phyloP scores from a whole-genome alignment of 345 rosid genomes.

The Alliaria petiolata region DNA sequence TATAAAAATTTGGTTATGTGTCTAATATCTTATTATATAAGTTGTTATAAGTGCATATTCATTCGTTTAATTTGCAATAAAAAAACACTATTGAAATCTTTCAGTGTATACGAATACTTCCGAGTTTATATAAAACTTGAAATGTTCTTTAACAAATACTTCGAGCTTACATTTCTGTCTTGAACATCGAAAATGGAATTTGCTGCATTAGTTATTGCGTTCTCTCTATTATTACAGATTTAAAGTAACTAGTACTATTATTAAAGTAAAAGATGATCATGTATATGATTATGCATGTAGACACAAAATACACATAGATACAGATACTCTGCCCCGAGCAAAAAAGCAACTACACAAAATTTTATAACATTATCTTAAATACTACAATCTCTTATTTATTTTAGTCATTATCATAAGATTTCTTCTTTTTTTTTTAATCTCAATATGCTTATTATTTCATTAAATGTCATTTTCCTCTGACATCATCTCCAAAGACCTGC shows the following conservation, averaged over 20 bases:
- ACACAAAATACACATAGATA: constrained; percentile 23
- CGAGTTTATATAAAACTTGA: too few relatives aligned
- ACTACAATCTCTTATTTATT: constrained; percentile 3
- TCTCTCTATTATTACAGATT: neutral
- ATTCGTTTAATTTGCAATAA: neutral
- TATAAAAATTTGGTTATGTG: neutral
- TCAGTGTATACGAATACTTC: too few relatives aligned
- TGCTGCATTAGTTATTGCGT: neutral
- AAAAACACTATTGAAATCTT: neutral
- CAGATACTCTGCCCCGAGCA: constrained; percentile 5
- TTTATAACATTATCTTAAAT: constrained; percentile 1
- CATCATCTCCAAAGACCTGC: constrained; percentile 71
- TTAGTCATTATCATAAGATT: constrained; percentile 22
- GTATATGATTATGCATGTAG: constrained; percentile 27
- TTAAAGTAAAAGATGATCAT: neutral
- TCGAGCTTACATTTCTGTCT: too few relatives aligned
- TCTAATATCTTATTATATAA: neutral
- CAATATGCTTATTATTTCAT: constrained; percentile 9
- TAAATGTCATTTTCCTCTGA: constrained; percentile 38
- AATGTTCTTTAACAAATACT: too few relatives aligned
- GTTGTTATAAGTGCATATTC: neutral
- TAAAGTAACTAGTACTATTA: neutral
- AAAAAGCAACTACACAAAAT: constrained; percentile 21
- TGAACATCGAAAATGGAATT: neutral
- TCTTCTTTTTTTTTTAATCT: neutral